Conservation (phyloP, 768 basidiomycete genomes). For the Tricholoma hemisulphureum region DNA sequence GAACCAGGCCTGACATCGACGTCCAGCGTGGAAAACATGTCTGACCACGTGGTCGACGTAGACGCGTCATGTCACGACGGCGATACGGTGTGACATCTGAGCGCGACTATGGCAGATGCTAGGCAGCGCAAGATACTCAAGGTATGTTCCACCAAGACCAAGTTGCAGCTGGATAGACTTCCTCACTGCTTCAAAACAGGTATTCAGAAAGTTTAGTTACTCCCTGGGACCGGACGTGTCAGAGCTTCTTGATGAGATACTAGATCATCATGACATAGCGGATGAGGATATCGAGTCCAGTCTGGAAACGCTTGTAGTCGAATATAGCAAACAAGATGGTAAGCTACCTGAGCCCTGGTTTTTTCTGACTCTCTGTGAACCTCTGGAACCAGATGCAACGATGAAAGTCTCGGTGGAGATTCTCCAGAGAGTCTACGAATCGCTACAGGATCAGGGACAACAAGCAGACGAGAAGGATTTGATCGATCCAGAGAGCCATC, state of each 20-base stretch:
- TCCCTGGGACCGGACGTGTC: conserved; percentile 80
- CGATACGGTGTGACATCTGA: background rate
- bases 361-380: background rate
- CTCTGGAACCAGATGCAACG: conserved; percentile 52
- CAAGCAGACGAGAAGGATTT: conserved; percentile 54
- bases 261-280: conserved; percentile 67
- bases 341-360: conserved; percentile 10
- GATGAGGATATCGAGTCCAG: conserved; percentile 71
- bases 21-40: conserved; percentile 69
- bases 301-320: conserved; percentile 77
- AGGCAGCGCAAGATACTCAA: conserved; percentile 51
- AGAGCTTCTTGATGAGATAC: conserved; percentile 66
- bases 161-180: background rate
- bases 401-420: conserved; percentile 79
- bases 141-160: conserved; percentile 31
- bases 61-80: conserved; percentile 7
- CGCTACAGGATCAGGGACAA: conserved; percentile 65
- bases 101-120: conserved; percentile 48
- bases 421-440: conserved; percentile 70
- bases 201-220: conserved; percentile 86
- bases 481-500: conserved; percentile 77
- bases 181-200: conserved; percentile 37
- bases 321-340: conserved; percentile 92
- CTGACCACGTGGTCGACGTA: background rate
- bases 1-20: conserved; percentile 73